phyloP scores from a whole-genome alignment of 768 basidiomycete species.

The Hydnomerulius pinastri region DNA sequence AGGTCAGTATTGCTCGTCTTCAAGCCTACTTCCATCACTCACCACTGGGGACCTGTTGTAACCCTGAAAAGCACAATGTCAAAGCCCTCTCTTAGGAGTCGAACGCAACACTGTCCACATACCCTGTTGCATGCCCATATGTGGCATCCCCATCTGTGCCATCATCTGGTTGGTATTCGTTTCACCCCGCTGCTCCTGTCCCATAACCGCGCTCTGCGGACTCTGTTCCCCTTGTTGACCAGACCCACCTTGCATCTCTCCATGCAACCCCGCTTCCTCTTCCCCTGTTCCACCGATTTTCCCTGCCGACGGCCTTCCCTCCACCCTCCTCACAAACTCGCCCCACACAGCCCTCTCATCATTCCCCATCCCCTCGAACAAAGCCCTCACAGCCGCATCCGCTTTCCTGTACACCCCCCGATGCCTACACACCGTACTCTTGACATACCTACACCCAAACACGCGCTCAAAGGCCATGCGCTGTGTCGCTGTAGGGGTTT shows the following conservation, averaged over 20 bases:
- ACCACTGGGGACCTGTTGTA: constrained; percentile 12
- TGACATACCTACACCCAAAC: constrained; percentile 71
- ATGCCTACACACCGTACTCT: constrained; percentile 72
- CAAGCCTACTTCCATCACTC: not conserved
- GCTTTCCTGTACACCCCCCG: constrained; percentile 69
- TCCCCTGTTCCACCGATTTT: constrained; percentile 27
- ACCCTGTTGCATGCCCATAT: constrained; percentile 20
- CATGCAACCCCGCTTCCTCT: constrained; percentile 20
- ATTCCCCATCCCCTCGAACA: constrained; percentile 56
- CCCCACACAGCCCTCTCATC: constrained; percentile 65
- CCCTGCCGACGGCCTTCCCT: constrained; percentile 44
- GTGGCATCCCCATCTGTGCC: constrained; percentile 13
- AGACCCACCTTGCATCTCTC: constrained; percentile 10
- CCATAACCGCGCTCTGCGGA: not conserved
- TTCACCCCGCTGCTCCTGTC: constrained; percentile 22
- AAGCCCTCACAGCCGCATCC: constrained; percentile 42
- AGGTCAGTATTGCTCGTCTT: not conserved
- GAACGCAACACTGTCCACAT: constrained; percentile 2
- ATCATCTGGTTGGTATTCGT: constrained; percentile 19
- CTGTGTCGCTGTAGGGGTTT: constrained; percentile 53
- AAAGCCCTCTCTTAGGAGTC: not conserved
- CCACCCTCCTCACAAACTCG: constrained; percentile 64
- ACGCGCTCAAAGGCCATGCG: constrained; percentile 69
- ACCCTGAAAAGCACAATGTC: not conserved
- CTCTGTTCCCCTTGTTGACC: constrained; percentile 5